Evolutionary conservation across 2,329 filamentous ascomycete genomes (phyloP), one percentile per base, ranked within the genome.

Genomic region (Pseudogymnoascus sp.): DNA sequence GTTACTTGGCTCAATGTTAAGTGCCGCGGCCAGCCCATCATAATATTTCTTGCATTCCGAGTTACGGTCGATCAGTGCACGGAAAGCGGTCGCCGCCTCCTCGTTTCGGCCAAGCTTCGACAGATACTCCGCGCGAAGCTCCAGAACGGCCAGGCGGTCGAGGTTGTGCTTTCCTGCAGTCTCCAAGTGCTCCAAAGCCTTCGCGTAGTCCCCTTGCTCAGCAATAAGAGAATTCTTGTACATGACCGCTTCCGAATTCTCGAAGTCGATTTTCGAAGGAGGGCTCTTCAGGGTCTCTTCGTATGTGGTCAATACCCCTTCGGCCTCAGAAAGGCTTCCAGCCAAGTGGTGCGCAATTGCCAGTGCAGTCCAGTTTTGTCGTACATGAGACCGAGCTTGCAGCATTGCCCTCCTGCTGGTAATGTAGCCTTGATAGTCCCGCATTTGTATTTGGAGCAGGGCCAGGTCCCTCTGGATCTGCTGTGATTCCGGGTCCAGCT

Each of bases 291-390:
- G 75, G 0, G 93, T 97, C 66, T 94, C 91, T 76, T 99, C 94
- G 75, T 93, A 99, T 14, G 89, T 95, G 55, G 86, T 91, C 69
- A 99, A 78, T 41, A 96, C 90, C 70, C 92, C 91, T 78, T 99
- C 94, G 30, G 94, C 95, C 70, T 94, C 89, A 49, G 82, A 77
- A 65, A 94, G 80, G 72, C 96, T 90, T 1, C 93, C 94, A n/a
- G 87, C 84, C 60, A 99, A 81, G 71, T 99, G 94, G 73, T 96
- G 86, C 36, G 93, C 94, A 63, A 97, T 89, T 41, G 94, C 94
- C 64, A 99, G 79, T n/a, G 91, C 94, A 4, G 94, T 97, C 95
- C 95, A 99, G 76, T 93, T 97, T 77, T 95, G 91, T 68, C 95
- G 84, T 64, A 94, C 72, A 67, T 87, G 85, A 1, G 94, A 90